Evolutionary conservation across 2,329 filamentous ascomycete species (phyloP).

Genomic region (Ceratocystiopsis brevicomis): DNA sequence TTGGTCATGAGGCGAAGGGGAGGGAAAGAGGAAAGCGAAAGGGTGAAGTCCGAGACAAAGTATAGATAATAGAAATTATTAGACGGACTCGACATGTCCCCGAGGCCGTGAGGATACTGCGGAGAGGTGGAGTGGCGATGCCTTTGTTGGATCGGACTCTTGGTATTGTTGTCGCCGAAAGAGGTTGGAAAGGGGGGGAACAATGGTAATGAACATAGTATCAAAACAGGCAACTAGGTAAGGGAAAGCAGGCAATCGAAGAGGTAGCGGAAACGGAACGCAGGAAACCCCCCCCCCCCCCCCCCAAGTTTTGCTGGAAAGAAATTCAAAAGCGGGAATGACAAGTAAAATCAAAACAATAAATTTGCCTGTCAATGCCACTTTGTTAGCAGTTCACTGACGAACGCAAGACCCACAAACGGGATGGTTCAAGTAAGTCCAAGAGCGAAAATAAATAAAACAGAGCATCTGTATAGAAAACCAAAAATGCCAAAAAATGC

Average conservation of each 20-base stretch:
- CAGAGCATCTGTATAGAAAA: too few species aligned
- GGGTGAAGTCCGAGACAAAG: not conserved
- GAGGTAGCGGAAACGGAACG: not conserved
- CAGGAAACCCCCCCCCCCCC: too few species aligned
- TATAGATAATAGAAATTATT: too few species aligned
- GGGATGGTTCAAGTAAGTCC: too few species aligned
- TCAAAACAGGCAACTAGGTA: not conserved
- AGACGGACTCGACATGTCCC: too few species aligned
- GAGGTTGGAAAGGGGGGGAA: not conserved
- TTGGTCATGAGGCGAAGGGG: not conserved
- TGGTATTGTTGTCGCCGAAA: constrained; percentile 3
- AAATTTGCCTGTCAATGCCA: too few species aligned
- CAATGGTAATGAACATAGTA: constrained; percentile 3
- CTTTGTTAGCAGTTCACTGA: too few species aligned
- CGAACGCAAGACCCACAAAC: too few species aligned
- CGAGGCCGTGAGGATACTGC: not conserved
- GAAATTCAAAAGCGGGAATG: not conserved
- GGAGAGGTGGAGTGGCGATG: not conserved
- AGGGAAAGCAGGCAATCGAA: not conserved
- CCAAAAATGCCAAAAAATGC: too few species aligned
- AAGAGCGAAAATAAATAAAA: too few species aligned
- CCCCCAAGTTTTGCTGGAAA: not conserved
- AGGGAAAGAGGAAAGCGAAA: not conserved
- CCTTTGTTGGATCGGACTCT: constrained; percentile 1
- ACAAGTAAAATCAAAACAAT: too few species aligned